Evolutionary conservation across 345 rosid genomes (phyloP).

Genomic region (Lenwebbia sp.): DNA sequence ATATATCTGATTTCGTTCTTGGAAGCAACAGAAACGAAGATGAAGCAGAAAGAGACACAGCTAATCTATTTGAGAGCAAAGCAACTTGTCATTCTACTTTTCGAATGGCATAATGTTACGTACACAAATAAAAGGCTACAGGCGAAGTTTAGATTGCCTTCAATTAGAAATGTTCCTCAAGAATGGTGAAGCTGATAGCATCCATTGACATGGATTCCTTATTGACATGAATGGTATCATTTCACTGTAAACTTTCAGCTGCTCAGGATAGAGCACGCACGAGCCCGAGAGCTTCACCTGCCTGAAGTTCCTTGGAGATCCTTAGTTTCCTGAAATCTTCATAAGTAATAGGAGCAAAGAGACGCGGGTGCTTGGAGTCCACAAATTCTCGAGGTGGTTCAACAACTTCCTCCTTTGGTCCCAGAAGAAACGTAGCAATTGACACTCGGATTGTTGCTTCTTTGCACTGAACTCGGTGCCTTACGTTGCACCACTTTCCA

Average conservation of each 20-base stretch:
- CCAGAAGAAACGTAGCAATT: constrained; percentile 66
- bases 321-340: constrained; percentile 44
- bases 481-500: constrained; percentile 59
- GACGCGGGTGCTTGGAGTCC: constrained; percentile 37
- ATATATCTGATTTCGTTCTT: not conserved
- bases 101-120: not conserved
- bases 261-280: not conserved
- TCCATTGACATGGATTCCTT: not conserved
- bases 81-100: not conserved
- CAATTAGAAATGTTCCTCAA: not conserved
- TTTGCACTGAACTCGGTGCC: constrained; percentile 75
- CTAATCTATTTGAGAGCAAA: not conserved
- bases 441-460: constrained; percentile 47
- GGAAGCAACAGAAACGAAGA: not conserved
- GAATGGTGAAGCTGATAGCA: not conserved
- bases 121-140: not conserved
- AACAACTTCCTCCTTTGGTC: constrained; percentile 34
- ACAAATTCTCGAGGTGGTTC: constrained; percentile 35
- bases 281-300: constrained; percentile 46
- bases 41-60: not conserved
- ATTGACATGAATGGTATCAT: not conserved
- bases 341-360: constrained; percentile 26
- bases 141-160: not conserved
- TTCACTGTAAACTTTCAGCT: not conserved
- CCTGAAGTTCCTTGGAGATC: constrained; percentile 20